A percentile compares a stretch with the other conserved stretches of the same genome.
Evolutionary conservation across 2,329 filamentous ascomycete genomes (phyloP).

Genomic region (Dothistroma pini): DNA sequence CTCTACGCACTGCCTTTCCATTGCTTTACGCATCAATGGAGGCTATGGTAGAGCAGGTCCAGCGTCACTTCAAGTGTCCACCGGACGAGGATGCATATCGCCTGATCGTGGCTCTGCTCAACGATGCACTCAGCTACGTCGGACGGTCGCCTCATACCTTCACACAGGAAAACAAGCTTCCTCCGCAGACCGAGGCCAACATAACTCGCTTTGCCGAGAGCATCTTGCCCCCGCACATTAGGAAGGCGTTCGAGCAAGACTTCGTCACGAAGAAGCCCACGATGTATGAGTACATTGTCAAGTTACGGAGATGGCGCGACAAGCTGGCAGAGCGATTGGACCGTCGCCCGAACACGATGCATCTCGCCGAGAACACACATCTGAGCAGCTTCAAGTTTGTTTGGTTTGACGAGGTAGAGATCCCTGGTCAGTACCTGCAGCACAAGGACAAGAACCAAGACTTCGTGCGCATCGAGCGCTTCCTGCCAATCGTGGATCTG

Average conservation of each 20-base stretch:
- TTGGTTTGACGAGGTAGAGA: slow-evolving; percentile 97
- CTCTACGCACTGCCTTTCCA: slow-evolving; percentile 94
- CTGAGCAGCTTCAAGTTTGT: slow-evolving; percentile 96
- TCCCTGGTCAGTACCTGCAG: slow-evolving; percentile 93
- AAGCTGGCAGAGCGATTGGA: slow-evolving; percentile 98
- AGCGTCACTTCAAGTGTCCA: slow-evolving; percentile 98
- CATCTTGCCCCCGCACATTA: slow-evolving; percentile 88
- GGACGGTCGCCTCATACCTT: slow-evolving; percentile 82
- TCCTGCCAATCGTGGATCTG: slow-evolving; percentile 90
- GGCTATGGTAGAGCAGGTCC: slow-evolving; percentile 98
- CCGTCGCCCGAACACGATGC: slow-evolving; percentile 67
- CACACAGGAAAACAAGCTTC: slow-evolving; percentile 86
- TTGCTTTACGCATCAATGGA: slow-evolving; percentile 90
- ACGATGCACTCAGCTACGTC: slow-evolving; percentile 91
- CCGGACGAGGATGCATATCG: slow-evolving; percentile 97
- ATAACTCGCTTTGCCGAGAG: slow-evolving; percentile 96
- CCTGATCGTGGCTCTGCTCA: slow-evolving; percentile 93
- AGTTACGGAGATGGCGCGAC: slow-evolving; percentile 90
- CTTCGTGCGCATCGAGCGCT: slow-evolving; percentile 95
- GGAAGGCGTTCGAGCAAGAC: slow-evolving; percentile 95
- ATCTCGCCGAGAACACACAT: slow-evolving; percentile 80
- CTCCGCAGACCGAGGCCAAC: slow-evolving; percentile 85
- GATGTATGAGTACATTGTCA: slow-evolving; percentile 98
- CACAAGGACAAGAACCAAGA: slow-evolving; percentile 99
- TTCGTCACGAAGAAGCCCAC: slow-evolving; percentile 94